Base-by-base conservation (phyloP, 441 rosid genomes). In the Mallotus japonicus region DNA sequence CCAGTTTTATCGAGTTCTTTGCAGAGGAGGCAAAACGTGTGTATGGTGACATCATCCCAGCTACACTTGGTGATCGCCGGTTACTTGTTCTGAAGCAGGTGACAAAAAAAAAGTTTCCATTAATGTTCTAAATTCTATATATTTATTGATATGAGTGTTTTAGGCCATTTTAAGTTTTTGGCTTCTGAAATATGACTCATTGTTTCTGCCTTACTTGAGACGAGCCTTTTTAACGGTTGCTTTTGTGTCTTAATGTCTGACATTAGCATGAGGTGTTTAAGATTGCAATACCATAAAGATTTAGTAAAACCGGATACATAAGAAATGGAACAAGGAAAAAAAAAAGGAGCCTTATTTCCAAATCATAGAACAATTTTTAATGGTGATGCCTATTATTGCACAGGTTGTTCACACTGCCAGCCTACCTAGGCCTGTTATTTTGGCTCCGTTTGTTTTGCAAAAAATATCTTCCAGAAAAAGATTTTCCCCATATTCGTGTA, bases 1-100 rank as follows among this genome's bases (percentile, higher is more conserved):
- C 97, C 73, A 89, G 89, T 81, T 95, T 89, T 77, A 87, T 95
- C 61, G 99, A 95, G 85, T 95, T 88, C 85, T 92, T 83, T 57
- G 89, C 97, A 0, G 98, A 95, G 87, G 99, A 95, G 85, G 99
- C 90, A 44, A 95, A 91, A 83, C 97, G 99, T 79, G 77, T 88
- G 16, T 95, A 95, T 60, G 98, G 99, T 69, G 99, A 95, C 79
- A 87, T 95, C 69, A 89, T 95, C 82, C 97, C 98, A 32, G 84
- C 98, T 22, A 80, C 88, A 72, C 67, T 89, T 70, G 72, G 88
- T 65, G 97, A 93, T 77, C 97, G 97, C 65, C 90, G 97, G 40
- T 56, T 95, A 76, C 79, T 95, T 67, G 97, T 93, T 79, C 80
- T 95, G 76, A 93, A 85, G 83, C 99, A 93, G 98, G 99, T 95